Evolutionary conservation across 352 stramenopile species (phyloP).

Genomic region (Phytophthora macrochlamydospora): DNA sequence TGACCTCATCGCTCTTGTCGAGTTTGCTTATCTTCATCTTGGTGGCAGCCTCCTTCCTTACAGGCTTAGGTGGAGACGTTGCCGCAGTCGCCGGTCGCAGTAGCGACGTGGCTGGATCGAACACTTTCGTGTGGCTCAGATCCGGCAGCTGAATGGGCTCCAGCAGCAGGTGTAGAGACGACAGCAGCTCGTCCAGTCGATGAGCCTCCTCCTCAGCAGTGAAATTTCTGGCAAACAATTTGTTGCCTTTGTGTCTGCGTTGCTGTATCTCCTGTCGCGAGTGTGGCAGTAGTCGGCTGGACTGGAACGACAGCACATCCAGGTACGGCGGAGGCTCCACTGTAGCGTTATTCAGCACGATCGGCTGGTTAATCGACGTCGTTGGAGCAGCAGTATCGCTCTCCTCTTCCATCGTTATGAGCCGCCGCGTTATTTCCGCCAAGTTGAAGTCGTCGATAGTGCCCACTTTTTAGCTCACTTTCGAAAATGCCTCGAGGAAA

Average conservation of each 20-base stretch:
- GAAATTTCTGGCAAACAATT: not conserved
- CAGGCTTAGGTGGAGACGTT: conserved; percentile 5
- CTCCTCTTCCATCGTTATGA: not conserved
- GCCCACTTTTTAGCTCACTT: not conserved
- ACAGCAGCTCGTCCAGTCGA: conserved; percentile 42
- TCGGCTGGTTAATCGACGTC: conserved; percentile 7
- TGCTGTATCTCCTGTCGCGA: conserved; percentile 38
- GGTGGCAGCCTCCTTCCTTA: not conserved
- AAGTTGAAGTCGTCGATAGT: not conserved
- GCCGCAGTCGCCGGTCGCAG: conserved; percentile 24
- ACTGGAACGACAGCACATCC: conserved; percentile 72
- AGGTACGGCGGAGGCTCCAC: conserved; percentile 51
- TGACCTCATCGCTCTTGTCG: conserved; percentile 42
- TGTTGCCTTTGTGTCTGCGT: conserved; percentile 1
- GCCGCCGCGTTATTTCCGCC: not conserved
- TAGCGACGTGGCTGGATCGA: conserved; percentile 18
- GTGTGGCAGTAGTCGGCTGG: conserved; percentile 48
- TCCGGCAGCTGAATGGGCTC: conserved; percentile 69
- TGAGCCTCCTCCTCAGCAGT: conserved; percentile 11
- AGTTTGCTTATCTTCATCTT: conserved; percentile 40
- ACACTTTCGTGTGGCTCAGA: conserved; percentile 59
- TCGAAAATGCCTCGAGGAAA: not conserved
- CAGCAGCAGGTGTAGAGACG: conserved; percentile 53
- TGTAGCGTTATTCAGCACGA: conserved; percentile 1
- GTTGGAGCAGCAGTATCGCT: not conserved